Base-by-base conservation (phyloP, 176 grass and related monocot species). In the Microstegium vimineum region DNA sequence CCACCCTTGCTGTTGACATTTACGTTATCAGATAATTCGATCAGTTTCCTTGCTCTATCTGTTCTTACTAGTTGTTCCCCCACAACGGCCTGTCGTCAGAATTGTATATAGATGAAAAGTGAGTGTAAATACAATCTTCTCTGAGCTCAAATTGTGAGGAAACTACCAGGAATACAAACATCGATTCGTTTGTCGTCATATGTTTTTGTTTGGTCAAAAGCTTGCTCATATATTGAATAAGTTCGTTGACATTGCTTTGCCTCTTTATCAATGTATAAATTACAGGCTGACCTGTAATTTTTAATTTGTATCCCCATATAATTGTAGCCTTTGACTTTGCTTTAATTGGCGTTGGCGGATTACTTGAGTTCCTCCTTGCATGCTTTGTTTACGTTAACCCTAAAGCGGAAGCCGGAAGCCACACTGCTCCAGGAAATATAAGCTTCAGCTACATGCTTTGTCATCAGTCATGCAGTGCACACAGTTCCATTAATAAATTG, bases 211-310 rank as follows among this genome's bases (percentile, higher is more conserved):
- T 67, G 43, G 43, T 56, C 23, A 83, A 68, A 76, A 49, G 23
- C 37, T 27, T 23, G 43, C 28, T 84, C 52, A 84, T 57, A n/a
- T 32, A 26, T 28, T 78, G 16, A 71, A 47, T 45, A 41, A 18
- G 69, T 22, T 12, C 4, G 33, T 78, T 85, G 64, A 61, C 83
- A 61, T 26, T 60, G n/a, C 52, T 56, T 57, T 10, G 36, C 17
- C 49, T n/a, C n/a, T 25, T 10, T 61, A 63, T 13, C 23, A 20
- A n/a, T n/a, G n/a, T 22, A 17, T 66, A 30, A 52, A 51, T 63
- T 25, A 71, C 65, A 43, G 46, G 74, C 34, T 79, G 81, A 79
- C 59, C 36, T 84, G 66, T 28, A 23, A 23, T 57, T 57, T 57
- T 52, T 25, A 23, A 25, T 47, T 31, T 28, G 15, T 6, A 37